Percentiles rank a stretch among this genome's conserved stretches.
These are phyloP conservation scores for Ophiostoma sp. DNA, from an alignment of 2,329 filamentous ascomycete genomes.

Conservation along the genomic window DNA sequence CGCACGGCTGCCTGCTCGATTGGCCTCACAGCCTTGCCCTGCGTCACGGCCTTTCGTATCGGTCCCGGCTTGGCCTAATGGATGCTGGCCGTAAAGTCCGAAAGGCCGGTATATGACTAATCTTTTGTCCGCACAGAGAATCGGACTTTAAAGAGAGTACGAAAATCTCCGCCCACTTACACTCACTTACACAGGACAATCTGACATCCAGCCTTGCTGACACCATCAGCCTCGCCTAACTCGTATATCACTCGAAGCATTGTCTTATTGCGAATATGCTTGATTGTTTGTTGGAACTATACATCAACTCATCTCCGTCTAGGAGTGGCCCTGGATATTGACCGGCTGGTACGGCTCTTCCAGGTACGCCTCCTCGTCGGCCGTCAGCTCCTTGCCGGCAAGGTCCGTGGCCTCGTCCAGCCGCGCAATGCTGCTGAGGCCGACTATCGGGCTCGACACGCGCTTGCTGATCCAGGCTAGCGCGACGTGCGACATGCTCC, in stretches of 20 bases:
- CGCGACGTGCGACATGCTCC: constrained; percentile 44
- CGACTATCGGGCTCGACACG: constrained; percentile 54
- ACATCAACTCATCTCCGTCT: not conserved
- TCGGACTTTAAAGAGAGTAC: not conserved
- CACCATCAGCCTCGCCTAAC: not conserved
- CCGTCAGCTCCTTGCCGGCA: constrained; percentile 43
- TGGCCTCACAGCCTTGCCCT: not conserved
- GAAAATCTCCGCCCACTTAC: not conserved
- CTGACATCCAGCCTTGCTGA: not conserved
- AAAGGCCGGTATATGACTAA: not conserved
- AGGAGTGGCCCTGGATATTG: constrained; percentile 37
- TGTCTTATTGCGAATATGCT: no score
- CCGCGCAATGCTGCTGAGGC: constrained; percentile 53
- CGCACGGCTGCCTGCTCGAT: not conserved
- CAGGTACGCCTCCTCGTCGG: constrained; percentile 56
- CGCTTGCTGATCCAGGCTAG: constrained; percentile 57
- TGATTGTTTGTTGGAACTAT: not conserved
- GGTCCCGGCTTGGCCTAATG: not conserved
- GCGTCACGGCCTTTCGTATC: not conserved
- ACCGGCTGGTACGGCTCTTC: constrained; percentile 58
- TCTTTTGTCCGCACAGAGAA: not conserved
- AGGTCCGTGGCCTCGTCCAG: constrained; percentile 55
- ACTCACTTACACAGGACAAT: not conserved
- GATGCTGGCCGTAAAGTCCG: not conserved
- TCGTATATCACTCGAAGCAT: no score